These are phyloP conservation scores for Polychaeton citri DNA, from an alignment of 2,329 filamentous ascomycete species.

Conservation along the genomic window DNA sequence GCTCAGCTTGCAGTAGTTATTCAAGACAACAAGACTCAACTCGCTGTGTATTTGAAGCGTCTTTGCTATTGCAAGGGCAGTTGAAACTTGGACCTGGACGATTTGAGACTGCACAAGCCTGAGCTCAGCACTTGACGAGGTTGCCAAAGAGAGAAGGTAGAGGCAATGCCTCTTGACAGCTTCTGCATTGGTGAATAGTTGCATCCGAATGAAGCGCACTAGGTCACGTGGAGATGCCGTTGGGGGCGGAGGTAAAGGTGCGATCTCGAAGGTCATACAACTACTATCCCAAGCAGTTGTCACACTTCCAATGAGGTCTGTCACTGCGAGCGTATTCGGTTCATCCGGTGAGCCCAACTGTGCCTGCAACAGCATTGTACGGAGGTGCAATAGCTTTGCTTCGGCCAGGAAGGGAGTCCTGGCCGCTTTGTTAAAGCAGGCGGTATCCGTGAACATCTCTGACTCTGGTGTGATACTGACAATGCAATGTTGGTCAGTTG, in stretches of 20 bases:
- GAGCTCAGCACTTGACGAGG: background rate
- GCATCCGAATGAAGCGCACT: no score
- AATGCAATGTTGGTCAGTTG: slow-evolving; percentile 26
- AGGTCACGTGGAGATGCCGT: no score
- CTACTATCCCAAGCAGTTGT: no score
- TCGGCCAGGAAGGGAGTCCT: background rate
- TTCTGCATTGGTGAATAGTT: no score
- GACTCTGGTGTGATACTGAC: slow-evolving; percentile 8
- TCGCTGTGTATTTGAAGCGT: background rate
- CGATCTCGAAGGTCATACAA: no score
- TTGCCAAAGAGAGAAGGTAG: background rate
- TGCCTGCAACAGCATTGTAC: background rate
- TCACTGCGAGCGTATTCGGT: no score
- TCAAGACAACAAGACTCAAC: background rate
- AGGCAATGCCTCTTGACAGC: background rate
- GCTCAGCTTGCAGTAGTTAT: background rate
- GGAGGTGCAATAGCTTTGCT: background rate
- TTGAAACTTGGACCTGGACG: background rate
- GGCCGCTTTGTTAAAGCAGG: background rate
- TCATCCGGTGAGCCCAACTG: no score
- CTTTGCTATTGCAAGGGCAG: background rate
- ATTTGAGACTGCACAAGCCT: background rate
- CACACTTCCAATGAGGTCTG: no score
- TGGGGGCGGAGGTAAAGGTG: no score
- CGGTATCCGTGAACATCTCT: background rate